Base-by-base conservation (phyloP, 768 basidiomycete species). In the Rhodotorula diobovata region DNA sequence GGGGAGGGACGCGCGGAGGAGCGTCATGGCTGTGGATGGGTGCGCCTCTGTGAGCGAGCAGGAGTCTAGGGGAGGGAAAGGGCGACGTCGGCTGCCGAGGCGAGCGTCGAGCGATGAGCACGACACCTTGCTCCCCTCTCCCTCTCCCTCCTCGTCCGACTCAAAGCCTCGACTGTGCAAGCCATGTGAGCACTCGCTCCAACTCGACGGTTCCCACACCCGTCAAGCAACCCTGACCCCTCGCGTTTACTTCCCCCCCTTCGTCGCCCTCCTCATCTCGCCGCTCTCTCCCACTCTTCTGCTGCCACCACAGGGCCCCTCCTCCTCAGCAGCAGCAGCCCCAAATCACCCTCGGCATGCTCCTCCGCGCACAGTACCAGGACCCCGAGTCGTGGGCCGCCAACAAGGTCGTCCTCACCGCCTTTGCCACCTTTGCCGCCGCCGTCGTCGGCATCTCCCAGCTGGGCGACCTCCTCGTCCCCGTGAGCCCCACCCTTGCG, bases 401-500 rank as follows among this genome's bases (percentile, higher is more conserved):
- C 39, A 72, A 72, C 71, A 72, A 62, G 66, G 59, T 61, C 58
- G 39, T 72, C 59, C 37, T 61, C 32, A 60, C 61, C 25, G 71
- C 66, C 10, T 53, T 72, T 39, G 71, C 45, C 23, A 43, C 62
- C 32, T 72, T 72, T n/a, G 58, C 53, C 32, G 66, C 57, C 35
- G 63, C 71, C 35, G 58, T 72, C 66, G 71, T 64, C 51, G 60
- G 63, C 58, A 60, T 72, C 66, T 11, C 25, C 39, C 58, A 61
- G 28, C 61, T 72, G 59, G 71, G 66, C 25, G 71, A 72, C 66
- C 53, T 72, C 45, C 58, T 72, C 50, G 71, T 72, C 32, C 70
- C 70, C 30, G 65, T 50, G 12, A 32, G 60, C 23, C n/a, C 30
- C 32, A 5, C 59, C n/a, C 32, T 34, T 23, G 32, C 43, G 25